Evolutionary conservation across 768 basidiomycete species (phyloP), one percentile per base, ranked within the genome.

Genomic region (Coprinopsis strossmayeri): DNA sequence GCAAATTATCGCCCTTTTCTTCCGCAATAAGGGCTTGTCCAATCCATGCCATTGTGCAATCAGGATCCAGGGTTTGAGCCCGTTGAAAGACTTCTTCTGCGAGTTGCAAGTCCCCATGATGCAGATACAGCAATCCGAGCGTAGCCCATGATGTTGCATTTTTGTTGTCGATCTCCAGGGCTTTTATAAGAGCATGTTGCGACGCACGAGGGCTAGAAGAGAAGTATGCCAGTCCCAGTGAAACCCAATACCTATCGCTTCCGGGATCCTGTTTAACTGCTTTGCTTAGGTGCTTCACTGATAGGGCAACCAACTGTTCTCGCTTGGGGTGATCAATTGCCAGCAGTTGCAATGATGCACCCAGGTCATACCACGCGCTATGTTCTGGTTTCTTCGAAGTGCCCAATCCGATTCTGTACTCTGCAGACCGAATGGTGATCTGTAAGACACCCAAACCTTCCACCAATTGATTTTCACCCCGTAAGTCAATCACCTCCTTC

Each of bases 61-160:
- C 95, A 5, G 95, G 91, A 68, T 98, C 93, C 37, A 93, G 73
- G 15, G 86, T 82, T 62, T 97, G 96, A 9, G 94, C 91, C 49
- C 83, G 83, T 58, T 83, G 75, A 56, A 99, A 81, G 1, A 89
- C 84, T 58, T 93, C 83, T 55, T 85, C 86, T 0, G 95, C 91
- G 26, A 98, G 70, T 43, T 91, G 87, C 1, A 74, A 57, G 64
- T 98, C 95, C 18, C 73, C 72, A 55, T 94, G 74, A 48, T 86
- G 69, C 21, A 93, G 72, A 64, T 91, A 98, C 34, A 99, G 70
- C 27, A 97, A 68, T 1, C 94, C 96, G 5, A 98, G 73, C 59
- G 85, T 91, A 1, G 86, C 78, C 96, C 96, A 98, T 0, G 82
- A 77, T 12, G 66, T 55, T 25, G 83, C 82, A 58, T 83, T 84